These are phyloP conservation scores for Oryza coarctata DNA, from an alignment of 176 grass and related monocot genomes.

Conservation along the genomic window DNA sequence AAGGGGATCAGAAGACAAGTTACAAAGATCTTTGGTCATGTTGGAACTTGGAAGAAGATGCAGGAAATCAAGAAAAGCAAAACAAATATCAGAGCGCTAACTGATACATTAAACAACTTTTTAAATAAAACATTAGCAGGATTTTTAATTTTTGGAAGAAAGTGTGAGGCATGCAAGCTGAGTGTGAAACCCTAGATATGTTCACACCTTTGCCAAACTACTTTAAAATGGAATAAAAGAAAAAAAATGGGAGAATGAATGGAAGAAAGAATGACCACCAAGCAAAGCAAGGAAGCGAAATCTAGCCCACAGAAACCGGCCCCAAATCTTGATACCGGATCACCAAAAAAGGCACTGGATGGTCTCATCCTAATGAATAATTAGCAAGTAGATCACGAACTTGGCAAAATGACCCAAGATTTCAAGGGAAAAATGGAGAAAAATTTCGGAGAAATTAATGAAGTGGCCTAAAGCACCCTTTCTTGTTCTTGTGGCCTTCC, in stretches of 20 bases:
- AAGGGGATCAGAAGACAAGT: not conserved
- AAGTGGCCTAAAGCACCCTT: slow-evolving; percentile 59
- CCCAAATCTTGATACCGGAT: slow-evolving; percentile 16
- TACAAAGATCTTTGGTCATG: slow-evolving; percentile 5
- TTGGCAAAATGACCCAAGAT: not conserved
- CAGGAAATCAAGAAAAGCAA: slow-evolving; percentile 40
- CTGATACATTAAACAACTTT: not conserved
- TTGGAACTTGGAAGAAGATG: slow-evolving; percentile 29
- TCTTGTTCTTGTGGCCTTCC: slow-evolving; percentile 68
- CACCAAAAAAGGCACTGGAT: not conserved
- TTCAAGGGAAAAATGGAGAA: not conserved
- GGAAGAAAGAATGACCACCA: slow-evolving; percentile 15
- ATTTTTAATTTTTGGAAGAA: not conserved
- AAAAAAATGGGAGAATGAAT: slow-evolving; percentile 8
- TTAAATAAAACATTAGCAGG: not conserved
- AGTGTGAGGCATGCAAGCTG: slow-evolving; percentile 34
- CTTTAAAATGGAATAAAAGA: slow-evolving; percentile 23
- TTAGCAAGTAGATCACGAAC: slow-evolving; percentile 16
- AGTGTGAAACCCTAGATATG: slow-evolving; percentile 66
- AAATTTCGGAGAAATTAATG: not conserved
- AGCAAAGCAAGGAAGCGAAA: slow-evolving; percentile 32
- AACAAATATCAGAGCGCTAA: not conserved
- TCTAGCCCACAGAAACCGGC: slow-evolving; percentile 2
- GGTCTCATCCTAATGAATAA: not conserved
- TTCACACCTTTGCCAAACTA: slow-evolving; percentile 55